Evolutionary conservation across 169 alveolate genomes (phyloP).

Genomic region (Eimeria sp.): DNA sequence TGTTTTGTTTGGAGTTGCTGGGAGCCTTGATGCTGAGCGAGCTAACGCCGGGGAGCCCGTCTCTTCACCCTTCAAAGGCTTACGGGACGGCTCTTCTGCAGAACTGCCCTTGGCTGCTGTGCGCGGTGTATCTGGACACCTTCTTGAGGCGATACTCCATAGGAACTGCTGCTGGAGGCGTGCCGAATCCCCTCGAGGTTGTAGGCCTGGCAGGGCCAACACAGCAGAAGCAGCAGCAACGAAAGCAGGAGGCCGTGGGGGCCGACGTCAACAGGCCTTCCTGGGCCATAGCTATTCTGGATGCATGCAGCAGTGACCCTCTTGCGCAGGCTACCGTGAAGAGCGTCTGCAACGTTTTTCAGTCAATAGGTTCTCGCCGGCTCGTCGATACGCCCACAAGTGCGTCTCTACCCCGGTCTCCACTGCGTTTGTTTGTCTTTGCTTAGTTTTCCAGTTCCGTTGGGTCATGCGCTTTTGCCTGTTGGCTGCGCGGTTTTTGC

Average conservation of each 20-base stretch:
- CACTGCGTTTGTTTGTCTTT: not conserved
- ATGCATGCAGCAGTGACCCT: conserved; percentile 63
- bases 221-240: conserved; percentile 15
- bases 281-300: conserved; percentile 26
- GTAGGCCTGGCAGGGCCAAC: conserved; percentile 30
- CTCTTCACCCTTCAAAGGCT: conserved; percentile 26
- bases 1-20: conserved; percentile 40
- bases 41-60: conserved; percentile 59
- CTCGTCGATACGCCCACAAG: conserved; percentile 63
- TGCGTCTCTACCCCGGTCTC: conserved; percentile 2
- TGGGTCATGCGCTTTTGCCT: not conserved
- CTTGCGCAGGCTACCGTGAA: conserved; percentile 47
- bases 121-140: conserved; percentile 65
- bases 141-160: conserved; percentile 62
- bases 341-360: conserved; percentile 52
- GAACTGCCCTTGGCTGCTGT: conserved; percentile 44
- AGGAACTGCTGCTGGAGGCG: conserved; percentile 61
- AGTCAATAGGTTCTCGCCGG: conserved; percentile 54
- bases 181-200: conserved; percentile 53
- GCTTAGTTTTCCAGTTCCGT: not conserved
- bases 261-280: not conserved
- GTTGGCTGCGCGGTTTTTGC: not conserved
- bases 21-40: conserved; percentile 58
- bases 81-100: conserved; percentile 39
- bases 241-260: conserved; percentile 41